phyloP scores from a whole-genome alignment of 2,329 filamentous ascomycete species.

The Aspergillus novoparasiticus region DNA sequence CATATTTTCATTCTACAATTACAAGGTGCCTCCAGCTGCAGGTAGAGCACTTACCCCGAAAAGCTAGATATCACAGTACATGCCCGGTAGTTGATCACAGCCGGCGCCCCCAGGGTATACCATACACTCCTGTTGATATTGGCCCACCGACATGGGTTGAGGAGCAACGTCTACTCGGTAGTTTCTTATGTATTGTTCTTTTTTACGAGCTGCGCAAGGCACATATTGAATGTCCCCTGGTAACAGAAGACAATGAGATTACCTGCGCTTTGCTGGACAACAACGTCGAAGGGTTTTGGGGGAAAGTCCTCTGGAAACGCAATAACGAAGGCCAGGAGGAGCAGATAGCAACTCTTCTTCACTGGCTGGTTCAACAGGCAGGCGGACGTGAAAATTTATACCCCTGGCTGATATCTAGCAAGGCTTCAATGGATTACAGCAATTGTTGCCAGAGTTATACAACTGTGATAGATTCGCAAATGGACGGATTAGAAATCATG shows the following conservation, averaged over 20 bases:
- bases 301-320: neutral
- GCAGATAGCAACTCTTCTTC: slow-evolving; percentile 7
- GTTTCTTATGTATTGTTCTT: slow-evolving; percentile 7
- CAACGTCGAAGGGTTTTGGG: slow-evolving; percentile 10
- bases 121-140: slow-evolving; percentile 8
- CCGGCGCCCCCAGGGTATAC: slow-evolving; percentile 5
- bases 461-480: too few species aligned
- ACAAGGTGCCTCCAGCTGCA: slow-evolving; percentile 1
- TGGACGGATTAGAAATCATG: too few species aligned
- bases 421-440: neutral
- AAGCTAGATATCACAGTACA: neutral
- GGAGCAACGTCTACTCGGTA: slow-evolving; percentile 8
- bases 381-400: slow-evolving; percentile 1
- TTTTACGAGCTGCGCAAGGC: slow-evolving; percentile 7
- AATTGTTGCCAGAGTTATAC: too few species aligned
- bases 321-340: neutral
- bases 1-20: slow-evolving; percentile 9
- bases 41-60: slow-evolving; percentile 5
- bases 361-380: slow-evolving; percentile 8
- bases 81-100: neutral
- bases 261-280: neutral
- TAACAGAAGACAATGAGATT: neutral
- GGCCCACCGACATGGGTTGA: slow-evolving; percentile 2
- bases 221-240: neutral
- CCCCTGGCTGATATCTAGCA: slow-evolving; percentile 6